phyloP scores from a whole-genome alignment of 2,329 filamentous ascomycete species.

The Nigrospora osmanthi region DNA sequence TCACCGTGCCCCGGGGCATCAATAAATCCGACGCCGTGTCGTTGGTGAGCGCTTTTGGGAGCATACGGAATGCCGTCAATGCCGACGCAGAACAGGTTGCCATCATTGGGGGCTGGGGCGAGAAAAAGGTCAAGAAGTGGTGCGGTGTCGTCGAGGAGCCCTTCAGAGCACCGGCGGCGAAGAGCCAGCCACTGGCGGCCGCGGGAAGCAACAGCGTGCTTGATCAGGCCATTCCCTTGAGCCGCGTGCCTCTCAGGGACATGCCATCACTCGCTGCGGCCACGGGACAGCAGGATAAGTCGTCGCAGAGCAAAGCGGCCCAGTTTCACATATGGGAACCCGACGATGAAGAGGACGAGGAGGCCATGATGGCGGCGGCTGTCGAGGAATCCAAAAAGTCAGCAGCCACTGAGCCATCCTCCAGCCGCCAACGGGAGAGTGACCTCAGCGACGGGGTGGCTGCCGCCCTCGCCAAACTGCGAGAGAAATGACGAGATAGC shows the following conservation, averaged over 20 bases:
- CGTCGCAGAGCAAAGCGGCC: constrained; percentile 10
- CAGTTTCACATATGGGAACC: constrained; percentile 29
- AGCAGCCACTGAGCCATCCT: constrained; percentile 18
- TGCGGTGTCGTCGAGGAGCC: constrained; percentile 73
- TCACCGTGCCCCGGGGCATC: constrained; percentile 80
- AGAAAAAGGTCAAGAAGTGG: constrained; percentile 90
- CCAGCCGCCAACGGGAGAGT: constrained; percentile 23
- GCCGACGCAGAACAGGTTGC: constrained; percentile 79
- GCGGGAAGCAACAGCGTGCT: constrained; percentile 17
- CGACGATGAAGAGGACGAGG: constrained; percentile 37
- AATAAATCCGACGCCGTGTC: constrained; percentile 94
- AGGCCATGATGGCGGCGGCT: constrained; percentile 39
- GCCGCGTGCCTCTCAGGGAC: constrained; percentile 31
- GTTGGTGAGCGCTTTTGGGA: constrained; percentile 87
- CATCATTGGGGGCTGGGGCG: constrained; percentile 85
- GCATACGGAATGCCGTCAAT: constrained; percentile 77
- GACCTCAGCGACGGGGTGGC: constrained; percentile 50
- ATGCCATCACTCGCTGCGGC: constrained; percentile 22
- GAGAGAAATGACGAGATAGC: constrained; percentile 26
- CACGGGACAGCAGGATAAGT: constrained; percentile 11
- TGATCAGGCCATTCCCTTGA: constrained; percentile 30
- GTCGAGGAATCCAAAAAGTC: constrained; percentile 38
- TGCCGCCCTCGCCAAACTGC: constrained; percentile 51
- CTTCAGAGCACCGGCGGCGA: constrained; percentile 67
- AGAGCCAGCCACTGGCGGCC: constrained; percentile 32